These are phyloP conservation scores for Aspergillus ruber DNA, from an alignment of 2,329 filamentous ascomycete genomes.

Conservation along the genomic window DNA sequence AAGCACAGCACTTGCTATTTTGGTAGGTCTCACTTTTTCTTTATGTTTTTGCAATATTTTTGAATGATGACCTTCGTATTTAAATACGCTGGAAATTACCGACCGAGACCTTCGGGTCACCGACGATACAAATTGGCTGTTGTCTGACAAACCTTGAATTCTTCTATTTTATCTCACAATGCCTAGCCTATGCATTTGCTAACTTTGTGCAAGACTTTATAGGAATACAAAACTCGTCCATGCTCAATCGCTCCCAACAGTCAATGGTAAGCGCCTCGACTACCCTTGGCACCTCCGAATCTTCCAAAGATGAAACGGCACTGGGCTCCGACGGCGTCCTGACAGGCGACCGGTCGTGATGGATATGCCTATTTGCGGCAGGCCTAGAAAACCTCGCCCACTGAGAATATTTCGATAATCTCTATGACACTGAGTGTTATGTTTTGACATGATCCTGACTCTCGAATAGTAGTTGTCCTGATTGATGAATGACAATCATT, in stretches of 20 bases:
- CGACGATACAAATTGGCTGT: conserved; percentile 74
- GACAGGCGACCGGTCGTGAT: conserved; percentile 58
- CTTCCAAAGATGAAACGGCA: conserved; percentile 56
- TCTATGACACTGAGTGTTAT: conserved; percentile 1
- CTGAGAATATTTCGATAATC: conserved; percentile 54
- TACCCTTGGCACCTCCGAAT: conserved; percentile 1
- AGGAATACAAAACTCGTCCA: neutral
- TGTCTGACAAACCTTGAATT: neutral
- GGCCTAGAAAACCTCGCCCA: conserved; percentile 99
- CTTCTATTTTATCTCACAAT: neutral
- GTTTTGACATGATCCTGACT: conserved; percentile 23
- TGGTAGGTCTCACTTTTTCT: conserved; percentile 20
- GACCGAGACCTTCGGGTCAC: conserved; percentile 65
- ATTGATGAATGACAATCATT: neutral
- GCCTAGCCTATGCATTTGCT: neutral
- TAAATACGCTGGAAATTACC: conserved; percentile 92
- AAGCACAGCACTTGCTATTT: neutral
- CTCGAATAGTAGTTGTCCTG: conserved; percentile 6
- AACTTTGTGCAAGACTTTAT: neutral
- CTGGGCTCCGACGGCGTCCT: conserved; percentile 80
- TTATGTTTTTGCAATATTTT: conserved; percentile 32
- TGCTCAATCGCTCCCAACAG: too few species aligned
- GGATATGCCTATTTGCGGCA: conserved; percentile 87
- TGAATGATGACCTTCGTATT: conserved; percentile 53
- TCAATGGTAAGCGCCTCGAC: conserved; percentile 19